Evolutionary conservation across 164 flowering plant species (phyloP).

Genomic region (Brasenia schreberi): DNA sequence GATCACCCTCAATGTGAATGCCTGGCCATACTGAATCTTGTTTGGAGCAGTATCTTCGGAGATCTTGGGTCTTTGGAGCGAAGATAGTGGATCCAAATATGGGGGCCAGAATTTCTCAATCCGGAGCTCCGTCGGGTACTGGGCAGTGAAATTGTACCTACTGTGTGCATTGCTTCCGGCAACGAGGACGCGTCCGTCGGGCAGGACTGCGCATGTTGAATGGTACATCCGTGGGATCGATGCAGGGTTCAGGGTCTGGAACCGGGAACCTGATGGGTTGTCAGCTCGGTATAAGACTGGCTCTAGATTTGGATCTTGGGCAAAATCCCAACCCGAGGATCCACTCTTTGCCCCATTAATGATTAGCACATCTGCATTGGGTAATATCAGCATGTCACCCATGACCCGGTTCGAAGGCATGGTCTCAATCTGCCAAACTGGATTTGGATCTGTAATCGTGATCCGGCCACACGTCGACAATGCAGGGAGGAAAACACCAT

Average conservation of each 20-base stretch:
- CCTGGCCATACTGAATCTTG: constrained; percentile 17
- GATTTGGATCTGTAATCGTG: constrained; percentile 14
- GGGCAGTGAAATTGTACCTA: constrained; percentile 19
- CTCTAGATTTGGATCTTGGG: constrained; percentile 29
- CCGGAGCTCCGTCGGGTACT: constrained; percentile 63
- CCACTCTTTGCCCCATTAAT: constrained; percentile 77
- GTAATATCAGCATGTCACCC: constrained; percentile 73
- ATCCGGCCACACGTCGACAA: constrained; percentile 41
- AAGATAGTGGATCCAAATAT: constrained; percentile 38
- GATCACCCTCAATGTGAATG: constrained; percentile 14
- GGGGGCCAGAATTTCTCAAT: constrained; percentile 76
- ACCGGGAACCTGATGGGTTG: constrained; percentile 15
- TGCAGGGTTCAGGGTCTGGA: constrained; percentile 20
- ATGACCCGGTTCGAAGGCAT: constrained; percentile 65
- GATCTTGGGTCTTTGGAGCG: constrained; percentile 18
- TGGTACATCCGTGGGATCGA: constrained; percentile 79
- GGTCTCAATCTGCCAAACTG: constrained; percentile 44
- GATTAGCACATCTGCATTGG: constrained; percentile 55
- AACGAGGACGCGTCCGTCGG: constrained; percentile 49
- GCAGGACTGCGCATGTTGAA: constrained; percentile 39
- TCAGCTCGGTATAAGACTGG: constrained; percentile 45
- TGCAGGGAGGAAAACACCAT: constrained; percentile 25
- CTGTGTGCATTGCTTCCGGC: constrained; percentile 70
- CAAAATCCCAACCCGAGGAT: constrained; percentile 49
- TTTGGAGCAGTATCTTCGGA: not conserved